These are phyloP conservation scores for Myriosclerotinia duriaeana DNA, from an alignment of 2,329 filamentous ascomycete genomes.

Conservation along the genomic window DNA sequence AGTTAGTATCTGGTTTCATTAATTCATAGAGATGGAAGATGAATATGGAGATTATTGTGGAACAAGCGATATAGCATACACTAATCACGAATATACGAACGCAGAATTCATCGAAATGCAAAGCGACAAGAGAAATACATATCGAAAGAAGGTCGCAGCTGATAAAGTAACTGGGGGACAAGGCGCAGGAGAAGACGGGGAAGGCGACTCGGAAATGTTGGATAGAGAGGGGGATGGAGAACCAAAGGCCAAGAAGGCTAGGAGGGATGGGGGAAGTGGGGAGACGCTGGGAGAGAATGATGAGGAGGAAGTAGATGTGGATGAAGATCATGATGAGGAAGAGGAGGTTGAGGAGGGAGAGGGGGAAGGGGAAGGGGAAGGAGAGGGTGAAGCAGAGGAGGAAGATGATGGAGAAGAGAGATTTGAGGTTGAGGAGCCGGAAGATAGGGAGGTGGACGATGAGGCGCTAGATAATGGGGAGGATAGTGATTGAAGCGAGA, in stretches of 20 bases:
- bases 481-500: conserved; percentile 44
- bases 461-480: conserved; percentile 62
- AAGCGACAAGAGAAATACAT: conserved; percentile 71
- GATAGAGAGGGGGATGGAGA: conserved; percentile 34
- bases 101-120: conserved; percentile 69
- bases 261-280: conserved; percentile 47
- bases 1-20: conserved; percentile 51
- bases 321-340: conserved; percentile 45
- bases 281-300: conserved; percentile 2
- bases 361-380: conserved; percentile 47
- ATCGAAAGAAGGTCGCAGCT: conserved; percentile 67
- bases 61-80: conserved; percentile 22
- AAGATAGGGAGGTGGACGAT: conserved; percentile 48
- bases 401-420: conserved; percentile 57
- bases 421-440: conserved; percentile 54
- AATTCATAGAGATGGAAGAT: not conserved
- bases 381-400: conserved; percentile 52
- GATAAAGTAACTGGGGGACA: conserved; percentile 49
- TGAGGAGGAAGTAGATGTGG: conserved; percentile 50
- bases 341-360: conserved; percentile 44
- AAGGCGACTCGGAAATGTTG: conserved; percentile 42
- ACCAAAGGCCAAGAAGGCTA: conserved; percentile 22
- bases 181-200: conserved; percentile 43
- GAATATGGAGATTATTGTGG: too few relatives aligned
- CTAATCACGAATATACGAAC: conserved; percentile 15